Evolutionary conservation across 208 protist genomes (phyloP).

Genomic region (Leishmania tarentolae): DNA sequence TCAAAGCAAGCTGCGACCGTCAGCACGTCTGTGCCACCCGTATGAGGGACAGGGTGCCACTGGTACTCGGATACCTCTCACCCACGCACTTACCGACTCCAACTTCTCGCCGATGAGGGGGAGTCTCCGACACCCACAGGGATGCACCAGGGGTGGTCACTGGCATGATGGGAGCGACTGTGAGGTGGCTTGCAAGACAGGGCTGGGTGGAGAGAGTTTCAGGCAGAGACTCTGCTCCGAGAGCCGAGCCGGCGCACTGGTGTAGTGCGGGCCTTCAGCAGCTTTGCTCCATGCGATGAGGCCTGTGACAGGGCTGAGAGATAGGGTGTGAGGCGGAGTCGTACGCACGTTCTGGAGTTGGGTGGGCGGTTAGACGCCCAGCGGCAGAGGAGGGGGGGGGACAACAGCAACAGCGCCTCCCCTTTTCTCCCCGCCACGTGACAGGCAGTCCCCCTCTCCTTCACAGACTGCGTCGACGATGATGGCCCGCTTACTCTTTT

Average conservation of each 20-base stretch:
- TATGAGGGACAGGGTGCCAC: background rate
- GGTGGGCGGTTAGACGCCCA: no score
- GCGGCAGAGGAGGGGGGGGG: background rate
- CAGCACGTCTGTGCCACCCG: background rate
- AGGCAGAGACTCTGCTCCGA: background rate
- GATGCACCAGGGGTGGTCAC: no score
- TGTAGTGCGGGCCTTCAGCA: background rate
- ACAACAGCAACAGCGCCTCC: background rate
- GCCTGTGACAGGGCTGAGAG: background rate
- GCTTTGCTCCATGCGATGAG: background rate
- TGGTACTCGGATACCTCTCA: background rate
- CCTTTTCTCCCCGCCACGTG: no score
- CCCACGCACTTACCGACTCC: background rate
- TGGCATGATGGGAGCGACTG: background rate
- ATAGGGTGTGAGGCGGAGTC: no score
- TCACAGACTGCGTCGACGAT: background rate
- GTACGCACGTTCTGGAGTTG: no score
- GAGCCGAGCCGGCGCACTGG: background rate
- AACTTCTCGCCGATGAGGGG: background rate
- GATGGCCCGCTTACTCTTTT: conserved; percentile 15
- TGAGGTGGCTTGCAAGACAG: background rate
- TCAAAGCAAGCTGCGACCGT: background rate
- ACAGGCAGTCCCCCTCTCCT: background rate
- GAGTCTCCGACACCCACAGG: no score
- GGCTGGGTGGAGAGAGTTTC: background rate